These are phyloP conservation scores for Umbelopsis vinacea DNA, from an alignment of 192 early-diverging fungal genomes.

Conservation along the genomic window DNA sequence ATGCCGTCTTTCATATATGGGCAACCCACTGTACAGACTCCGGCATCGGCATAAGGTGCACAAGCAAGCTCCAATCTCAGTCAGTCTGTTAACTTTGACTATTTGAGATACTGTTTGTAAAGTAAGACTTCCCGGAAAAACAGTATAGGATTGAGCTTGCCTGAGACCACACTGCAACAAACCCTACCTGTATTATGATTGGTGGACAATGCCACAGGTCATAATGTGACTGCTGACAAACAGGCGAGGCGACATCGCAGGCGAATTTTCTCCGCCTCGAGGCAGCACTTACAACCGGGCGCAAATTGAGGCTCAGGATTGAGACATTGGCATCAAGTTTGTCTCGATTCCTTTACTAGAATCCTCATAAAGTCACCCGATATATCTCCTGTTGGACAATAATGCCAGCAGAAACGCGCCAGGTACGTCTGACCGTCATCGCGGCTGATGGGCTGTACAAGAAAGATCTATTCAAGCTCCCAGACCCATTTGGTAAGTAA, in stretches of 20 bases:
- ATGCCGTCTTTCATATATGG: too few relatives aligned
- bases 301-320: conserved; percentile 16
- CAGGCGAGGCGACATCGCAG: not conserved
- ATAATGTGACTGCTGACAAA: conserved; percentile 10
- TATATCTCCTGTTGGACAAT: not conserved
- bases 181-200: too few relatives aligned
- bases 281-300: conserved; percentile 2
- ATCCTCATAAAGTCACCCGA: not conserved
- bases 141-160: too few relatives aligned
- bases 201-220: too few relatives aligned
- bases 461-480: conserved; percentile 85
- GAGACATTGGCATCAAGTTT: not conserved
- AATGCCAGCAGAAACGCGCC: conserved; percentile 69
- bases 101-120: too few relatives aligned
- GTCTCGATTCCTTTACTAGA: conserved; percentile 6
- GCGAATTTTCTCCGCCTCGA: conserved; percentile 16
- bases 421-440: conserved; percentile 87
- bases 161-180: too few relatives aligned
- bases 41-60: too few relatives aligned
- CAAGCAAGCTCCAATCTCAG: too few relatives aligned
- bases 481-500: conserved; percentile 74
- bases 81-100: too few relatives aligned
- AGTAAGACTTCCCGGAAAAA: too few relatives aligned
- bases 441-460: conserved; percentile 91
- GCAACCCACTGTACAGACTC: too few relatives aligned